phyloP scores from a whole-genome alignment of 2,329 filamentous ascomycete species.

The Balansia obtecta region DNA sequence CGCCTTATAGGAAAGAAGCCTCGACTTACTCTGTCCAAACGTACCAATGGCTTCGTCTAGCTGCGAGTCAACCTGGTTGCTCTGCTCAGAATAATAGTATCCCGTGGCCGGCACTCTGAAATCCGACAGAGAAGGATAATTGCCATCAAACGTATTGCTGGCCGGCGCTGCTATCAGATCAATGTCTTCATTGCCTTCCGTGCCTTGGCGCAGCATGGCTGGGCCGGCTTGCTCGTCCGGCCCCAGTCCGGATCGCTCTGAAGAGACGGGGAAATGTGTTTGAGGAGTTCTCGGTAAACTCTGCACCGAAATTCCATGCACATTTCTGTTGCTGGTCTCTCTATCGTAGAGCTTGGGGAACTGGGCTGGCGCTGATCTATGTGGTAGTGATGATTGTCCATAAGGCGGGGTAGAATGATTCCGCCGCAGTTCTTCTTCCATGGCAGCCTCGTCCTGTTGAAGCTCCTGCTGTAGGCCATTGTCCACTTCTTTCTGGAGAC shows the following conservation, averaged over 20 bases:
- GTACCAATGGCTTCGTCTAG: conserved; percentile 4
- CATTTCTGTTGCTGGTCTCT: not conserved
- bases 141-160: not conserved
- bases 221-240: not conserved
- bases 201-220: not conserved
- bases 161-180: not conserved
- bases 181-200: not conserved
- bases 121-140: not conserved
- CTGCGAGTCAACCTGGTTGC: conserved; percentile 2
- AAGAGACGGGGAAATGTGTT: not conserved
- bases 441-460: not conserved
- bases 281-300: not conserved
- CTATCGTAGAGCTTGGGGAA: not conserved
- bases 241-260: not conserved
- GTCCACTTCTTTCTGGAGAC: conserved; percentile 3
- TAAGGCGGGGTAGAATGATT: not conserved
- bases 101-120: not conserved
- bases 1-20: too few relatives aligned
- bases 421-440: not conserved
- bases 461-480: conserved; percentile 2
- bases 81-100: conserved; percentile 1
- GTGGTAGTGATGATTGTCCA: not conserved
- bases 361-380: not conserved
- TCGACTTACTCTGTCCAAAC: conserved; percentile 4
- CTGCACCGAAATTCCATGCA: not conserved